phyloP scores from a whole-genome alignment of 2,329 filamentous ascomycete species.

The Penicillium carneum region DNA sequence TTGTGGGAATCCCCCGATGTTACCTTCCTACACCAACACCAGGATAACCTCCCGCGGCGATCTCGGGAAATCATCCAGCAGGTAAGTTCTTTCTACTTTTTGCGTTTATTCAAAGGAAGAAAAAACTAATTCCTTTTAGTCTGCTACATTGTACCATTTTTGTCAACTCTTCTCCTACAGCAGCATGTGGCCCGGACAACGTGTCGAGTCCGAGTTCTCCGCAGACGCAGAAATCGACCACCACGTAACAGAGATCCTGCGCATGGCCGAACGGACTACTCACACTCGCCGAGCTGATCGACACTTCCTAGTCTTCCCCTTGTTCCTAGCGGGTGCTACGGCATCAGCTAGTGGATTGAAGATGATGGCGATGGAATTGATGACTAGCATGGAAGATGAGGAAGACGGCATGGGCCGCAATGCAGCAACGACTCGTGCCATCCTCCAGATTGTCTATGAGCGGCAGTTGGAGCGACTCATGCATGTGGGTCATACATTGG shows the following conservation, averaged over 20 bases:
- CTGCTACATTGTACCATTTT: slow-evolving; percentile 57
- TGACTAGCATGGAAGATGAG: slow-evolving; percentile 57
- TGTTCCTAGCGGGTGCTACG: slow-evolving; percentile 61
- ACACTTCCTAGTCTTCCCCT: slow-evolving; percentile 60
- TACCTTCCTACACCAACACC: slow-evolving; percentile 46
- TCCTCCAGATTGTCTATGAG: slow-evolving; percentile 59
- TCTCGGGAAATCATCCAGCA: slow-evolving; percentile 54
- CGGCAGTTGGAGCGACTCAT: slow-evolving; percentile 54
- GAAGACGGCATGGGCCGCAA: slow-evolving; percentile 57
- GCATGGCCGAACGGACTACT: slow-evolving; percentile 53
- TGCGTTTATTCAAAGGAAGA: neutral
- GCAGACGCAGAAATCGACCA: slow-evolving; percentile 54
- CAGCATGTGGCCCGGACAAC: slow-evolving; percentile 61
- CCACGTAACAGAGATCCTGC: slow-evolving; percentile 56
- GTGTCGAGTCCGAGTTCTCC: slow-evolving; percentile 48
- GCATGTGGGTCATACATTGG: slow-evolving; percentile 50
- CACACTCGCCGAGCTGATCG: slow-evolving; percentile 51
- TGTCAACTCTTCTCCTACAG: slow-evolving; percentile 62
- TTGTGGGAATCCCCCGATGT: slow-evolving; percentile 51
- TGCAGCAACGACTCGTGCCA: slow-evolving; percentile 53
- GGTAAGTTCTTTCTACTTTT: slow-evolving; percentile 42
- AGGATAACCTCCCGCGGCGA: slow-evolving; percentile 47
- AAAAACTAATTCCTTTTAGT: slow-evolving; percentile 17
- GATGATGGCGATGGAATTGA: slow-evolving; percentile 57
- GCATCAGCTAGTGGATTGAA: slow-evolving; percentile 54